Evolutionary conservation across 805 yeast species (phyloP), one percentile per base, ranked within the genome.

Genomic region (Ogataea populi-albae): DNA sequence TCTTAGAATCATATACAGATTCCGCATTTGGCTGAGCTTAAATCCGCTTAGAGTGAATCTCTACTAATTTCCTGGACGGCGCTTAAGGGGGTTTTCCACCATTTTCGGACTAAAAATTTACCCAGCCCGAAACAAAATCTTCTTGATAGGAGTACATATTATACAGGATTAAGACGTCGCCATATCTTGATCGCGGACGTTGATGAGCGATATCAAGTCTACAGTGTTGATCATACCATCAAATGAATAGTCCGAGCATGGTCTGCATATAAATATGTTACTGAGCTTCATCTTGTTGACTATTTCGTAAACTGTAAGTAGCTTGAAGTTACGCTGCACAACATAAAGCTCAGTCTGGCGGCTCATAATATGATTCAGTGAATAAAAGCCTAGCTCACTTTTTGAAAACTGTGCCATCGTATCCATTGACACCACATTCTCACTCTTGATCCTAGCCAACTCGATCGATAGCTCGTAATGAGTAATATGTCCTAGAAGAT

Each of bases 401-500:
- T 23, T 41, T 15, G 39, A 34, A 32, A 52, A 46, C 17, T 38
- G 40, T 4, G 43, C 49, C 5, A 29, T 15, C 1, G 55, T 43
- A 15, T 43, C 46, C 41, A 45, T 34, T 2, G 49, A 40, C 2
- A 47, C 35, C 1, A 42, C 23, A 4, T 25, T 36, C n/a, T 41
- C 35, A 2, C 15, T 16, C 18, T 30, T 39, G 30, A 40, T 38
- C 36, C 15, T 44, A 1, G 30, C 17, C 6, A 57, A 12, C 14
- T 68, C 68, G 5, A 45, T 36, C 10, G 41, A 38, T 16, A 75
- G 43, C 20, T 69, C 73, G 23, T 50, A 54, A 4, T 65, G 40
- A 1, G 71, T 52, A 4, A 75, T 46, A 57, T 65, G 69, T 1
- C 81, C 81, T 3, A 64, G 26, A 3, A 75, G 43, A 3, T 46